Evolutionary conservation across 306 rosid genomes (phyloP).

Genomic region (Leucaena leucocephala): DNA sequence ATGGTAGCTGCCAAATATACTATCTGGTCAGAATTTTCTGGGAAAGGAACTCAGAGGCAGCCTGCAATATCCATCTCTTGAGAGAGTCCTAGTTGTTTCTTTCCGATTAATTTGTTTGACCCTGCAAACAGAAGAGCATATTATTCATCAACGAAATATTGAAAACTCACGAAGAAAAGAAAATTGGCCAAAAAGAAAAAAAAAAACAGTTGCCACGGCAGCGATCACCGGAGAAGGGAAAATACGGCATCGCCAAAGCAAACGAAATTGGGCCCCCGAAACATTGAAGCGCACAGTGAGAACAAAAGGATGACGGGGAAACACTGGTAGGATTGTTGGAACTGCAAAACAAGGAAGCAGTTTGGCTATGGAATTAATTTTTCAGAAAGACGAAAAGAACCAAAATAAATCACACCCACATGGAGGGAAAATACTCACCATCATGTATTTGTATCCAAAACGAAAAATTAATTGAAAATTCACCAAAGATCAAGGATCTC

Average conservation of each 20-base stretch:
- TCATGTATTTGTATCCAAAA: constrained; percentile 25
- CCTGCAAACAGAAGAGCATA: constrained; percentile 39
- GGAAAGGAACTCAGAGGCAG: background rate
- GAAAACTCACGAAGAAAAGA: background rate
- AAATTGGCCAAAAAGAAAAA: background rate
- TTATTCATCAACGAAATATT: background rate
- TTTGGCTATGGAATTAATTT: constrained; percentile 16
- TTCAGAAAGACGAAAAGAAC: background rate
- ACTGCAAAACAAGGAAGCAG: background rate
- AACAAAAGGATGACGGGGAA: background rate
- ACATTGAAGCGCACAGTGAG: background rate
- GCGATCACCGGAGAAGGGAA: constrained; percentile 20
- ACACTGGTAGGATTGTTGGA: background rate
- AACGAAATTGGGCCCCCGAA: background rate
- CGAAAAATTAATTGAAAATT: constrained; percentile 33
- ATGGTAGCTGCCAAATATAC: background rate
- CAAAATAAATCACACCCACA: background rate
- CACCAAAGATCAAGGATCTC: no score
- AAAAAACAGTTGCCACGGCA: background rate
- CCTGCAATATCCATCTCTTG: constrained; percentile 7
- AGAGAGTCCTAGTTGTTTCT: background rate
- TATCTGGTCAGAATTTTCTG: background rate
- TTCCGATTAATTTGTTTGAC: constrained; percentile 22
- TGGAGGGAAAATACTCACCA: constrained; percentile 23
- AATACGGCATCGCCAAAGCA: background rate